Base-by-base conservation (phyloP, 1,284 basidiomycete genomes). In the Ustilago esculenta region DNA sequence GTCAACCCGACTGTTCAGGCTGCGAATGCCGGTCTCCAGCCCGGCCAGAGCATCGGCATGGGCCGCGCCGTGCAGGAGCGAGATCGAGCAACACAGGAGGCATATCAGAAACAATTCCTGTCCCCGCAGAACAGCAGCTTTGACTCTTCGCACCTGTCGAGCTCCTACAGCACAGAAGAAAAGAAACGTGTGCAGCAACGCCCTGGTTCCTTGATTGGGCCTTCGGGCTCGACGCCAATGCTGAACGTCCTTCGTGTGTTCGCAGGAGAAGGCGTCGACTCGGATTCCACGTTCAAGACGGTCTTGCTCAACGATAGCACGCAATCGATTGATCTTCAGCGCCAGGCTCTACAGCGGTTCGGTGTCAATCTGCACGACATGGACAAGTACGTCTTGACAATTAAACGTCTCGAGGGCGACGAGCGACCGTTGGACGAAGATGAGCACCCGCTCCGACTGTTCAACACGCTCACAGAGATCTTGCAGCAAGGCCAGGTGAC, bases 251-350 rank as follows among this genome's bases (percentile, higher is more conserved):
- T 98, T 48, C 90, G 94, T 17, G 88, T 98, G 39, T 98, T 98
- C 80, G 94, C 94, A 0, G 95, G 94, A 9, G 88, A 90, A 64
- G 77, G 83, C 18, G 79, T 85, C 59, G 89, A 94, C 78, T 92
- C 92, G 1, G 94, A 97, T 72, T 92, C 93, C 3, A 96, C 94
- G 1, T 98, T 98, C 87, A 98, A 98, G 85, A 98, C 95, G 1
- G 95, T 96, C 1, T 84, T 98, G 18, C 87, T 98, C 63, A 97
- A 94, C 77, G 85, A 90, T 8, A 89, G 88, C 5, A 97, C 94
- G 0, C 90, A 89, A 0, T 88, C 92, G 0, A 83, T 85, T 0
- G 94, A 97, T 55, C 87, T 98, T 23, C 87, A 97, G 42, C 87
- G 88, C 43, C 94, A 98, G 84, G 91, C 94, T 4, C 89, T 94